A percentile compares a stretch with the other conserved stretches of the same genome.
Conservation (phyloP, 768 basidiomycete genomes). For the Boletus patriciae region DNA sequence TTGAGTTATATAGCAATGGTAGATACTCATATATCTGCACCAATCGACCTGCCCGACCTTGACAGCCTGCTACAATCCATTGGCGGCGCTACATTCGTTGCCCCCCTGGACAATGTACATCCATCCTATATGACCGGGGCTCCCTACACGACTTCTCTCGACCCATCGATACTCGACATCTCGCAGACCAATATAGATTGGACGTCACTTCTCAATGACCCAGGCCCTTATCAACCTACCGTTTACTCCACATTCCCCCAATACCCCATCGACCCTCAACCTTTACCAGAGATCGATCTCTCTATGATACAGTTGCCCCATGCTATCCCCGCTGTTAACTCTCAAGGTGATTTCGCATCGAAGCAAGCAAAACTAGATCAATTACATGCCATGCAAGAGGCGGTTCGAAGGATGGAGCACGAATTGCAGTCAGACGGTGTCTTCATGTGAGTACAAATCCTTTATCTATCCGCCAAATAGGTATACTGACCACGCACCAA, state of each 20-base stretch:
- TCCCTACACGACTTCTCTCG: neutral
- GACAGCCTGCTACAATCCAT: constrained; percentile 12
- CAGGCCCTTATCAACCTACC: neutral
- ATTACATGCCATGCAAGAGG: constrained; percentile 35
- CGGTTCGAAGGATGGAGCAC: constrained; percentile 32
- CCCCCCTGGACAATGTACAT: neutral
- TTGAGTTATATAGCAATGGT: neutral
- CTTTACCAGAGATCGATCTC: constrained; percentile 27
- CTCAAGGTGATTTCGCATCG: constrained; percentile 1
- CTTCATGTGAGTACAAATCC: constrained; percentile 1
- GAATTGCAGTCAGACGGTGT: constrained; percentile 32
- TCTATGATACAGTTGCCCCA: constrained; percentile 25
- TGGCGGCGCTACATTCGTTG: neutral
- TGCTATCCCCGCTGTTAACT: neutral
- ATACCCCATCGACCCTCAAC: neutral
- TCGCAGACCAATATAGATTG: constrained; percentile 12
- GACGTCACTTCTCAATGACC: constrained; percentile 10
- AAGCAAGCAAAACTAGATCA: constrained; percentile 21
- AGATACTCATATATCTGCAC: neutral
- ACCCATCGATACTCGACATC: constrained; percentile 1
- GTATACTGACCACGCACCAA: neutral
- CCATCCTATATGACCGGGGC: neutral
- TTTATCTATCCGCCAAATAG: no score
- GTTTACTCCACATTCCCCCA: constrained; percentile 1
- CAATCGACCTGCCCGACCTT: neutral